Evolutionary conservation across 1,139 yeast species (phyloP).

Genomic region (Suhomyces choctaworum): DNA sequence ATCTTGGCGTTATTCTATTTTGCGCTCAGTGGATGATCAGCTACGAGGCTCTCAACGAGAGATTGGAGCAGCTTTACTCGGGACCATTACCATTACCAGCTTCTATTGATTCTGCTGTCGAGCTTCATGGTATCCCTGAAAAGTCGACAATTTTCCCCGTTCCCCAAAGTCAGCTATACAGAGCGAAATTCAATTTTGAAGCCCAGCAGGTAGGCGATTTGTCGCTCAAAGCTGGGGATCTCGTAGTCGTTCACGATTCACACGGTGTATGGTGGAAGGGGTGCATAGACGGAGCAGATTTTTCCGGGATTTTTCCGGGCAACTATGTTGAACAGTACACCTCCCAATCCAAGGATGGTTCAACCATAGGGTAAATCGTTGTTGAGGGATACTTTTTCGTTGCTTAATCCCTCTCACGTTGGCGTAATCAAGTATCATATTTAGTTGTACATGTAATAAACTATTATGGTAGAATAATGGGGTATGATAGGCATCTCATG

Average conservation of each 20-base stretch:
- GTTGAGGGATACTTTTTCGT: too few relatives aligned
- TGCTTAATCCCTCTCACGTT: neutral
- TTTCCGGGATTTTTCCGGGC: conserved; percentile 53
- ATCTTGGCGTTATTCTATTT: conserved; percentile 29
- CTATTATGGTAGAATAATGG: too few relatives aligned
- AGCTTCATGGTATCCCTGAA: too few relatives aligned
- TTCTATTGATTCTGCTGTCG: too few relatives aligned
- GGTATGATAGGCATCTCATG: too few relatives aligned
- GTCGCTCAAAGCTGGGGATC: conserved; percentile 49
- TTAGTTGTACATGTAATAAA: too few relatives aligned
- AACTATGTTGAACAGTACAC: too few relatives aligned
- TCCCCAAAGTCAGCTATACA: too few relatives aligned
- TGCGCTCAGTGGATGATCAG: conserved; percentile 31
- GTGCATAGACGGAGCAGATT: conserved; percentile 37
- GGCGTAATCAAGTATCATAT: neutral
- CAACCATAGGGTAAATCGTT: too few relatives aligned
- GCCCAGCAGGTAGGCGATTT: conserved; percentile 48
- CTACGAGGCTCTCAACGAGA: conserved; percentile 19
- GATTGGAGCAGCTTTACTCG: neutral
- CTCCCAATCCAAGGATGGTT: too few relatives aligned
- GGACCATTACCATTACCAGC: too few relatives aligned
- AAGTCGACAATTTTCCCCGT: too few relatives aligned
- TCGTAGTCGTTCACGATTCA: conserved; percentile 42
- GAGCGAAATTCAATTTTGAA: conserved; percentile 34
- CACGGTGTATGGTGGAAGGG: conserved; percentile 66